Conservation (phyloP, 2,329 filamentous ascomycete genomes). For the Ilyonectria mors-panacis region DNA sequence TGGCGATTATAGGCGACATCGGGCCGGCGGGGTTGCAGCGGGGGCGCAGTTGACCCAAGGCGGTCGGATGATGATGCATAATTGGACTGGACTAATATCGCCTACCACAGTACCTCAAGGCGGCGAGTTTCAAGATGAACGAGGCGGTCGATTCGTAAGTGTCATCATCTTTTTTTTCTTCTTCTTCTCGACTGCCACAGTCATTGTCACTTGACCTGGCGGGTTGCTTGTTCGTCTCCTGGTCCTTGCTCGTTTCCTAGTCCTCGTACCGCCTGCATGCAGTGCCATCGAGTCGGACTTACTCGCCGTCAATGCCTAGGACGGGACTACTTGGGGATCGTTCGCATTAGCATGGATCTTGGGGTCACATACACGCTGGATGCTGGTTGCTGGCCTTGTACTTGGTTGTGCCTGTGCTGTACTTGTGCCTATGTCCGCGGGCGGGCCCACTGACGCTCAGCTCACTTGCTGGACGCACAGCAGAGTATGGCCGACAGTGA, state of each 20-base stretch:
- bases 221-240: slow-evolving; percentile 4
- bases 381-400: slow-evolving; percentile 13
- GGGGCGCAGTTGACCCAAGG: slow-evolving; percentile 37
- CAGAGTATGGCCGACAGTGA: slow-evolving; percentile 57
- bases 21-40: slow-evolving; percentile 38
- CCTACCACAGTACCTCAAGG: slow-evolving; percentile 62
- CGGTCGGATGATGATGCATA: slow-evolving; percentile 29
- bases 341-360: slow-evolving; percentile 16
- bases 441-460: slow-evolving; percentile 51
- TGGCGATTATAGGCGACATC: slow-evolving; percentile 24
- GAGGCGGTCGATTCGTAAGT: slow-evolving; percentile 72
- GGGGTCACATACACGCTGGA: slow-evolving; percentile 3
- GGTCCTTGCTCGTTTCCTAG: neutral
- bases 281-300: slow-evolving; percentile 17
- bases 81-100: slow-evolving; percentile 43
- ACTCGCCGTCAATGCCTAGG: slow-evolving; percentile 5
- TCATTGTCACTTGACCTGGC: slow-evolving; percentile 7
- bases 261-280: slow-evolving; percentile 9
- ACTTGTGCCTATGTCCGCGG: slow-evolving; percentile 7
- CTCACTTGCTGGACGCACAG: slow-evolving; percentile 48
- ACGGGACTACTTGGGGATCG: slow-evolving; percentile 2
- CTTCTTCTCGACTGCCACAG: slow-evolving; percentile 29
- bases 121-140: slow-evolving; percentile 65
- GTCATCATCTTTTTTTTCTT: slow-evolving; percentile 27
- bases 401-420: slow-evolving; percentile 17